These are phyloP conservation scores for Heimioporus sp. DNA, from an alignment of 768 basidiomycete species.

Conservation along the genomic window DNA sequence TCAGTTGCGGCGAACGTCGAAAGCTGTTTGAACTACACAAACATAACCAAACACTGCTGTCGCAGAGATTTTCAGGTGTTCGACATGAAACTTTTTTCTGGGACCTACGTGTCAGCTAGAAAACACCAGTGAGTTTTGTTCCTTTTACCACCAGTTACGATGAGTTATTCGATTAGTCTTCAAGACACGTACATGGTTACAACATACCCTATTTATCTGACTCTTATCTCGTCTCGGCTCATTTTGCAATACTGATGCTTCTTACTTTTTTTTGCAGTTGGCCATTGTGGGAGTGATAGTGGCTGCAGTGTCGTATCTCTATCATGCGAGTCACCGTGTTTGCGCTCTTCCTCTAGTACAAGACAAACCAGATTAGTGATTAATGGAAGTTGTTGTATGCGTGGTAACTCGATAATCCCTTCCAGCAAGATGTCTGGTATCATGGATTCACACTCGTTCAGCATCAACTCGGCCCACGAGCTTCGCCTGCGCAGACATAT, in stretches of 20 bases:
- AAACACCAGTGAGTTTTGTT: conserved; percentile 11
- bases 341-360: no score
- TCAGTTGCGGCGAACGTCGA: not conserved
- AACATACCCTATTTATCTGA: conserved; percentile 31
- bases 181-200: conserved; percentile 78
- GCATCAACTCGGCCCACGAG: conserved; percentile 17
- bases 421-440: no score
- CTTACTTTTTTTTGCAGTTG: not conserved
- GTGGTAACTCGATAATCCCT: not conserved
- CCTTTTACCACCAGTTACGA: not conserved
- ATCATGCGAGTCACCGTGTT: not conserved
- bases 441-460: conserved; percentile 17
- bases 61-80: no score
- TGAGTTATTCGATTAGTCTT: conserved; percentile 88
- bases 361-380: no score
- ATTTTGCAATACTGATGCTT: conserved; percentile 9
- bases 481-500: conserved; percentile 43
- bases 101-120: not conserved
- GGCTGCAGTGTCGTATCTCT: not conserved
- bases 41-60: conserved; percentile 12
- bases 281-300: not conserved
- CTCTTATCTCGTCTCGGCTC: not conserved
- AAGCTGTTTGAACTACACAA: not conserved
- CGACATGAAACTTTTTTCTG: no score
- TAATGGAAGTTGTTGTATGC: no score